Evolutionary conservation across 2,329 filamentous ascomycete species (phyloP).

Genomic region (Phaeophleospora eucalypticola): DNA sequence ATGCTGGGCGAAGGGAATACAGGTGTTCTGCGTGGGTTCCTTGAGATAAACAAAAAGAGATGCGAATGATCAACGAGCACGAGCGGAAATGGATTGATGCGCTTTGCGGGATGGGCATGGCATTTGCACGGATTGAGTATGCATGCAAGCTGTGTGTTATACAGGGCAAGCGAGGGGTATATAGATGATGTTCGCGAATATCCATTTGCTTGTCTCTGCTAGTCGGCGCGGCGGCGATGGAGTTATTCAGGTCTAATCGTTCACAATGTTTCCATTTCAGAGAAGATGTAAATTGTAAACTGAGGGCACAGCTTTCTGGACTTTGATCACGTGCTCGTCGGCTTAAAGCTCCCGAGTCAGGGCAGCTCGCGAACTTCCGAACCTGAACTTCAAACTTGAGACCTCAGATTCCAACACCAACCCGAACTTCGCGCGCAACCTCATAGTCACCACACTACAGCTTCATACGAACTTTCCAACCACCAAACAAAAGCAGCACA

Average conservation of each 20-base stretch:
- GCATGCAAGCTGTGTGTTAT: neutral
- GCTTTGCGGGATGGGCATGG: conserved; percentile 4
- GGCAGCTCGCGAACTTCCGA: too few relatives aligned
- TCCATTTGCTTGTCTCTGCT: conserved; percentile 4
- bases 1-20: neutral
- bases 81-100: neutral
- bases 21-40: neutral
- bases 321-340: too few relatives aligned
- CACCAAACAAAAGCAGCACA: neutral
- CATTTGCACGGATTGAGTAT: conserved; percentile 7
- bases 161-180: neutral
- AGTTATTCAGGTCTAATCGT: neutral
- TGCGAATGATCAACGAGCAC: neutral
- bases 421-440: too few relatives aligned
- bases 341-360: too few relatives aligned
- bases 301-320: too few relatives aligned
- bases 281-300: neutral
- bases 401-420: too few relatives aligned
- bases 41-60: neutral
- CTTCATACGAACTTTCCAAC: neutral
- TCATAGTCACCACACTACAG: neutral
- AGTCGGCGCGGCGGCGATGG: neutral
- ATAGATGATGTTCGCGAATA: conserved; percentile 7
- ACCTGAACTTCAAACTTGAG: too few relatives aligned
- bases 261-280: neutral